Base-by-base conservation (phyloP, 345 rosid genomes). In the Kernera saxatilis region DNA sequence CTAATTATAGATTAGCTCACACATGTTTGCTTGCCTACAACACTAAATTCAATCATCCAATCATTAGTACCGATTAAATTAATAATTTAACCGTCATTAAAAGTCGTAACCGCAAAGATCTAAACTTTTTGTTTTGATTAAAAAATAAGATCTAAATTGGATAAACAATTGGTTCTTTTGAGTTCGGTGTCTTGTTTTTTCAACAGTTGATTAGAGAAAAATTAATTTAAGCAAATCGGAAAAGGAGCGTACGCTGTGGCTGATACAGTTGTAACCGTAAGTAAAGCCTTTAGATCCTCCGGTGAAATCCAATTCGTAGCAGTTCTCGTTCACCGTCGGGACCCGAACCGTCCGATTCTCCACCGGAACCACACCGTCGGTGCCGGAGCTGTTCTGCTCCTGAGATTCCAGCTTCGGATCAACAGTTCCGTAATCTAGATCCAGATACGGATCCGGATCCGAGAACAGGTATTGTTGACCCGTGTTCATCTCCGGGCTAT, bases 291-390 rank as follows among this genome's bases (percentile, higher is more conserved):
- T 83, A 46, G 88, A 75, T 41, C 86, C 75, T 9, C 71, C 75
- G 45, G 80, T 21, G 59, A 89, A 86, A 64, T 87, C 96, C 46
- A 84, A 25, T 41, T 86, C 92, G 52, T 75, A 91, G 76, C 85
- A 82, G 53, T 82, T 77, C 30, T 78, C 91, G 61, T 72, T 82
- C 44, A 77, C 79, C 67, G 77, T 5, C 46, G 83, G 82, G 62
- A 72, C 74, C 21, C 74, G 79, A 19, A 73, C 67, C 40, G 46
- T 75, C 5, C 71, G 77, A 53, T 74, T 77, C 71, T 82, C 91
- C 22, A 84, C 88, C 2, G 98, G 98, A 5, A 93, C 98, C 0
- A 93, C 98, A 2, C 97, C 92, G 32, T 93, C 98, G 0, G 89
- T 70, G 0, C 96, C 97, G 11, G 95, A 86, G 72, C 93, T 84